phyloP scores from a whole-genome alignment of 441 rosid genomes.

The Syzygium syzygioides region DNA sequence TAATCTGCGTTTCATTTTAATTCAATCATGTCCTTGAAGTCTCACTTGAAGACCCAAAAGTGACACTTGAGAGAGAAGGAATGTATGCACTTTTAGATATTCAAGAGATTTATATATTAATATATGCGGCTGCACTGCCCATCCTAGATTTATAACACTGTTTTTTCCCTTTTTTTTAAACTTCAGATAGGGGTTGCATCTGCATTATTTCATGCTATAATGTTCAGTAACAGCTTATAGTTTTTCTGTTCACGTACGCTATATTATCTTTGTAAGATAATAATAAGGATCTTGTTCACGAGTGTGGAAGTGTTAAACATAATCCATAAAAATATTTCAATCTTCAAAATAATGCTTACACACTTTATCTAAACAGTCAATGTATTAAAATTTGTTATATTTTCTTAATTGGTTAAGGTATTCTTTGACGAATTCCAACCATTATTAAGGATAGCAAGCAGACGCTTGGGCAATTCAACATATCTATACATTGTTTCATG shows the following conservation, averaged over 20 bases:
- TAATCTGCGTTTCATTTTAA: background rate
- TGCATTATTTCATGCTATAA: background rate
- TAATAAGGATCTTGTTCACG: background rate
- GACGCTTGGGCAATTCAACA: background rate
- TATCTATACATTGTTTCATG: background rate
- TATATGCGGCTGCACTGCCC: background rate
- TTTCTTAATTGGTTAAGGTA: background rate
- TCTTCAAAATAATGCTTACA: background rate
- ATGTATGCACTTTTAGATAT: background rate
- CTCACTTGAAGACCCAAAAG: background rate
- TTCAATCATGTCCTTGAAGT: background rate
- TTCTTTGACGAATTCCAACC: background rate
- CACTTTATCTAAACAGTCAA: background rate
- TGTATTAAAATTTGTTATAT: background rate
- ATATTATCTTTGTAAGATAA: background rate
- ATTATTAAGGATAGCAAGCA: background rate
- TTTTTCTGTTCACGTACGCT: background rate
- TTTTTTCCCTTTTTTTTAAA: background rate
- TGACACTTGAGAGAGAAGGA: background rate
- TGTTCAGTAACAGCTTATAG: background rate
- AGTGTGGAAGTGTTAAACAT: background rate
- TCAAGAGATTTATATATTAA: background rate
- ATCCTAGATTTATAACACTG: background rate
- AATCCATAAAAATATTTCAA: background rate
- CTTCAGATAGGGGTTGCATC: background rate